Evolutionary conservation across 2,329 filamentous ascomycete genomes (phyloP), one percentile per base, ranked within the genome.

Genomic region (Bipolaris zeicola): DNA sequence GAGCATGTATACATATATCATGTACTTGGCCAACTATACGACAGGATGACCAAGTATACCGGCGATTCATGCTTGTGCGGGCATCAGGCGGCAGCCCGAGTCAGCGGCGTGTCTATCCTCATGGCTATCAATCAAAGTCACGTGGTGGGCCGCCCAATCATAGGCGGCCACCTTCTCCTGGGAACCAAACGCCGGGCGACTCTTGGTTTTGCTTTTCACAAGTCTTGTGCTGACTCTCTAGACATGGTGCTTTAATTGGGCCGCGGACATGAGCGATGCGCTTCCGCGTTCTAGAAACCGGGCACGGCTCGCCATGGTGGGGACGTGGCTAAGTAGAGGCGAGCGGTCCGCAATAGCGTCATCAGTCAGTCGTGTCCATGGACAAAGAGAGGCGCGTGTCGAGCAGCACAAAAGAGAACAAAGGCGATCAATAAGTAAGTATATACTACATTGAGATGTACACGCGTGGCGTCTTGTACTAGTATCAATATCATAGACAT

Each of bases 311-410:
- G n/a, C 26, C 8, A 8, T n/a, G 37, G 26, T 34, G 28, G 24
- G 24, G 11, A 37, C 24, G 38, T 44, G 14, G 38, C 39, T 45
- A 43, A 24, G 41, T 34, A 46, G 45, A 46, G 59, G 59, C 52
- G 61, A 58, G 57, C 57, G 61, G 58, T 58, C 52, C 50, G 49
- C 52, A 39, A 55, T 58, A 62, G 57, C 62, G 57, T 54, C 59
- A 58, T 57, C 24, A 61, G 42, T 52, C 37, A 41, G 50, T 38
- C 6, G 20, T 45, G 55, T 20, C 28, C 28, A 11, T 13, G 4
- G 28, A 31, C 10, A 13, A 31, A 11, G 10, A 13, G 28, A 31
- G 28, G 28, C 28, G 28, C 28, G 10, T 31, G 26, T 28, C 26
- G 26, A 10, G 26, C 26, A 8, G 10, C 28, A 31, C 28, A 31